Evolutionary conservation across 1,284 basidiomycete genomes (phyloP), one percentile per base, ranked within the genome.

Genomic region (Grifola frondosa): DNA sequence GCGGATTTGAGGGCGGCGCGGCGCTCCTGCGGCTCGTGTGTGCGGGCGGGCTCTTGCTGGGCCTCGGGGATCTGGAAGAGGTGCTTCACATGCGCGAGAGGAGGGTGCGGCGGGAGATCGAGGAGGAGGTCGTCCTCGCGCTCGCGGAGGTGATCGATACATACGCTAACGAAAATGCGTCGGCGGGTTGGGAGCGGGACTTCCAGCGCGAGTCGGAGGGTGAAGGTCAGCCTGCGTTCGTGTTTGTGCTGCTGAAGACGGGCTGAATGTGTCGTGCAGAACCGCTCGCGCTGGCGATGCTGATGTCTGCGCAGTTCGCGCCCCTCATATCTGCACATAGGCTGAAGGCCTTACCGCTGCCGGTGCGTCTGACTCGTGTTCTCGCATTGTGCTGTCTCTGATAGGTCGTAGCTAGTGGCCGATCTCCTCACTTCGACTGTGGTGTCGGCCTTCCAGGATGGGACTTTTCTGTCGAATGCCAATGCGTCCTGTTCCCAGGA

Each of bases 121-220:
- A 89, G 60, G 76, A 84, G 44, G 80, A 84, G 56, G 59, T 80
- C 20, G 69, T 88, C 13, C 67, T 89, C 23, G 75, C 81, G 4
- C 67, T 87, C 24, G 86, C 87, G 7, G 85, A 88, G 58, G 73
- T 80, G 7, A 76, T 87, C 60, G 85, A 88, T 51, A 59, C 71
- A n/a, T 78, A 81, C 50, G 64, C 62, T 16, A 58, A 61, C 40
- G 56, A 54, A 34, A 49, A 56, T 17, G 48, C 58, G 10, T 61
- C 63, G 4, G 65, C 64, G 26, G 75, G 73, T 24, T 88, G 86
- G 86, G 78, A 81, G 56, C 73, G 66, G 35, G 84, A 88, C 54
- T 88, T 87, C 56, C 70, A 71, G 40, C 71, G 74, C 16, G 64
- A 65, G 13, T 65, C 68, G 5, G 69, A 75, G 50, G 66, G 64